These are phyloP conservation scores for Cystobasidiopsis lactophilus DNA, from an alignment of 768 basidiomycete genomes.

Conservation along the genomic window DNA sequence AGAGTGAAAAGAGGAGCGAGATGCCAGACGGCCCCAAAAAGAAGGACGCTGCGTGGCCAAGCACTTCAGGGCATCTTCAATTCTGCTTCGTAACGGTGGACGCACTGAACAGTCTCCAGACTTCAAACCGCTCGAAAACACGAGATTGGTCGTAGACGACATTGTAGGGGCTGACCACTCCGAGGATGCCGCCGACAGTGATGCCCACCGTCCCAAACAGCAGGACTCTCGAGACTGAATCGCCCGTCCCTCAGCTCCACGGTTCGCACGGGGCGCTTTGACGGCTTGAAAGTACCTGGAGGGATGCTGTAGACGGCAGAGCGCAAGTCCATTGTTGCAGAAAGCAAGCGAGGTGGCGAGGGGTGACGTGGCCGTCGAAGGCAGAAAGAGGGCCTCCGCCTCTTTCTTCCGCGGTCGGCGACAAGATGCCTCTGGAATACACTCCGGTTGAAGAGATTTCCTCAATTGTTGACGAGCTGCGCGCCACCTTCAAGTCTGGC, in stretches of 20 bases:
- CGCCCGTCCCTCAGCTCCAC: neutral
- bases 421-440: too few species aligned
- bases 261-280: neutral
- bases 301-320: neutral
- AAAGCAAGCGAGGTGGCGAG: neutral
- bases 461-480: neutral
- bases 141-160: neutral
- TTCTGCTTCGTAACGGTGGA: neutral
- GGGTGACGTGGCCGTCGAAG: too few species aligned
- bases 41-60: neutral
- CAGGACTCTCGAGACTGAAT: neutral
- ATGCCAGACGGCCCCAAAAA: neutral
- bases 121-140: neutral
- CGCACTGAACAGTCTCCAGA: neutral
- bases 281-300: neutral
- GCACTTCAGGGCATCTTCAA: neutral
- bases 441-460: neutral
- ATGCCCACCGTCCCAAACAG: neutral
- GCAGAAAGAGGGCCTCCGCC: too few species aligned
- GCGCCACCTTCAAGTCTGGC: slow-evolving; percentile 37
- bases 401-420: too few species aligned
- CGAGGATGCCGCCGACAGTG: neutral
- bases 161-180: neutral
- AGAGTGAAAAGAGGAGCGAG: neutral
- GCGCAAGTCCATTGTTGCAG: neutral